Evolutionary conservation across 805 yeast genomes (phyloP), one percentile per base, ranked within the genome.

Genomic region (Blastobotrys attinorum): DNA sequence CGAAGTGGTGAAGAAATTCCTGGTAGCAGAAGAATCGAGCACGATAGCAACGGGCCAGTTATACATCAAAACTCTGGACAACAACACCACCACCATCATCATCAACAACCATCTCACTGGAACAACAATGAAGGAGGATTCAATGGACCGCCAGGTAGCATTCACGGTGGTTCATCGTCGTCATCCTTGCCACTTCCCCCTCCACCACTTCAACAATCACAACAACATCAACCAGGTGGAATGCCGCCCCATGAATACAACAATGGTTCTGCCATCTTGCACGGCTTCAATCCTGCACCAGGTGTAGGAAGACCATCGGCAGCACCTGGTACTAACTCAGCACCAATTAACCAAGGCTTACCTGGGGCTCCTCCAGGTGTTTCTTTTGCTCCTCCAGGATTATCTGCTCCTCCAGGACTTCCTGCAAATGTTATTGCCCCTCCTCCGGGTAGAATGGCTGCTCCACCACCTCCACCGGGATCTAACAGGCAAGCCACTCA

Each of bases 261-360:
- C n/a, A n/a, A n/a, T n/a, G n/a, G n/a, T n/a, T 8, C 39, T 3
- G 2, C 40, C 44, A 32, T 42, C 42, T 3, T 43, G 47, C 3
- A 39, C 42, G 18, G 47, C 49, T 10, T 25, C 27, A n/a, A 23
- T n/a, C 25, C 31, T 31, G 44, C 53, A 10, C 49, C 53, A 5
- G 46, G 40, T 6, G 31, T 25, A 3, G 25, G 25, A n/a, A 25
- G 37, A 31, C 59, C 55, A 11, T 50, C 55, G n/a, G 48, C 52
- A 31, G 49, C 53, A 22, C 52, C 55, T 16, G 43, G 36, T 16
- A 32, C 18, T 20, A 29, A 13, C 13, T n/a, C n/a, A n/a, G n/a
- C n/a, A n/a, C n/a, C n/a, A n/a, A n/a, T n/a, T n/a, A n/a, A n/a
- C n/a, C n/a, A n/a, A n/a, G n/a, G n/a, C n/a, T n/a, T n/a, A n/a